phyloP scores from a whole-genome alignment of 108 stramenopile genomes.

The Discostella stelligeroides region DNA sequence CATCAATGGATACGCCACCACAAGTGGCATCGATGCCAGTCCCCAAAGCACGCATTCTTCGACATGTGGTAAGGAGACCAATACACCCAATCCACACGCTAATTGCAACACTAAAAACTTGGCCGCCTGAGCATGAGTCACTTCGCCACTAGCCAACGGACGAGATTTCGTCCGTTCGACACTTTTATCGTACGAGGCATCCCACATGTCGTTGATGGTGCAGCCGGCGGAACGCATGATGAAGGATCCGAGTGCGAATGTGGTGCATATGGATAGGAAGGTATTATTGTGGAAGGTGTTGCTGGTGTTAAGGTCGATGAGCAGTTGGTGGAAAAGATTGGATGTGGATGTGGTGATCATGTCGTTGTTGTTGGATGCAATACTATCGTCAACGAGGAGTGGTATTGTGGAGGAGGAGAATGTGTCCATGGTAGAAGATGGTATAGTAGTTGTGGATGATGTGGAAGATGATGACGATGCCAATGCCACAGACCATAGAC shows the following conservation, averaged over 20 bases:
- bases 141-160: slow-evolving; percentile 85
- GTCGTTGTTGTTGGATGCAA: no score
- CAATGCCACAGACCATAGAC: slow-evolving; percentile 79
- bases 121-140: slow-evolving; percentile 72
- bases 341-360: no score
- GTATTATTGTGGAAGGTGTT: no score
- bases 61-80: slow-evolving; percentile 80
- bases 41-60: slow-evolving; percentile 84
- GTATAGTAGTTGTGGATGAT: neutral
- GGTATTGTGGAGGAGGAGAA: no score
- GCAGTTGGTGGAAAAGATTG: no score
- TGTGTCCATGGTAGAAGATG: neutral
- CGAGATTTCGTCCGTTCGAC: slow-evolving; percentile 88
- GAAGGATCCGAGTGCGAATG: slow-evolving; percentile 87
- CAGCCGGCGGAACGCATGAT: slow-evolving; percentile 97
- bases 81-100: slow-evolving; percentile 81
- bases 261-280: slow-evolving; percentile 40
- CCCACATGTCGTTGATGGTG: slow-evolving; percentile 99
- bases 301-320: no score
- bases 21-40: slow-evolving; percentile 88
- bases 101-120: slow-evolving; percentile 89
- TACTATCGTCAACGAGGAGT: no score
- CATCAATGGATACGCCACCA: slow-evolving; percentile 92
- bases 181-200: slow-evolving; percentile 84
- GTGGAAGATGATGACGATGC: slow-evolving; percentile 46